Conservation (phyloP, 345 rosid genomes). For the Eucalyptus sideroxylon region DNA sequence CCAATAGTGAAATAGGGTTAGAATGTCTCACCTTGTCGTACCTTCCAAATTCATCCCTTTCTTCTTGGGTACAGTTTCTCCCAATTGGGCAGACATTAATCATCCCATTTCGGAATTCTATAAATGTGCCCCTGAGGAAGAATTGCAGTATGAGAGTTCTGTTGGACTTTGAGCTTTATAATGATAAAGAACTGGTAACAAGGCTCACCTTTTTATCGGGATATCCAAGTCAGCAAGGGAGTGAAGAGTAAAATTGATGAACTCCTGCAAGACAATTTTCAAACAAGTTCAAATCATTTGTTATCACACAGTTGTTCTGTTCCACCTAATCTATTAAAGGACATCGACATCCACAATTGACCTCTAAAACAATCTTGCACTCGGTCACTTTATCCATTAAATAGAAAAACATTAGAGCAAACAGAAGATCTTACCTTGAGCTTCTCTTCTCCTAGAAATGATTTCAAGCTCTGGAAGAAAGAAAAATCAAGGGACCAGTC, state of each 20-base stretch:
- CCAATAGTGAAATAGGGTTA: neutral
- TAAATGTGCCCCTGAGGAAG: slow-evolving; percentile 76
- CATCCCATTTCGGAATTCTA: slow-evolving; percentile 98
- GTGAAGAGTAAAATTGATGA: slow-evolving; percentile 74
- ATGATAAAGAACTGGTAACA: neutral
- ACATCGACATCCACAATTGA: neutral
- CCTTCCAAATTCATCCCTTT: slow-evolving; percentile 92
- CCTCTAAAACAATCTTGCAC: neutral
- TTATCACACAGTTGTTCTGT: neutral
- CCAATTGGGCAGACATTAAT: slow-evolving; percentile 96
- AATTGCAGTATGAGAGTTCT: neutral
- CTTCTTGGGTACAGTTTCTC: slow-evolving; percentile 98
- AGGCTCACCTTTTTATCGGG: slow-evolving; percentile 77
- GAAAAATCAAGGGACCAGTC: neutral
- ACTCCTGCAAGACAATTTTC: slow-evolving; percentile 47
- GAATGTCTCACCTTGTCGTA: slow-evolving; percentile 67
- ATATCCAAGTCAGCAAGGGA: slow-evolving; percentile 97
- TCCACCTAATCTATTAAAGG: neutral
- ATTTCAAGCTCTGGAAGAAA: slow-evolving; percentile 65
- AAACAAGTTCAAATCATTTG: neutral
- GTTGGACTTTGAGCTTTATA: neutral
- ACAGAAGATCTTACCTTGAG: slow-evolving; percentile 48
- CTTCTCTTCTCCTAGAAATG: slow-evolving; percentile 72
- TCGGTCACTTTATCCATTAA: neutral
- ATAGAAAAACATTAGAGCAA: neutral